Evolutionary conservation across 768 basidiomycete species (phyloP).

Genomic region (Strobilomyces confusus): DNA sequence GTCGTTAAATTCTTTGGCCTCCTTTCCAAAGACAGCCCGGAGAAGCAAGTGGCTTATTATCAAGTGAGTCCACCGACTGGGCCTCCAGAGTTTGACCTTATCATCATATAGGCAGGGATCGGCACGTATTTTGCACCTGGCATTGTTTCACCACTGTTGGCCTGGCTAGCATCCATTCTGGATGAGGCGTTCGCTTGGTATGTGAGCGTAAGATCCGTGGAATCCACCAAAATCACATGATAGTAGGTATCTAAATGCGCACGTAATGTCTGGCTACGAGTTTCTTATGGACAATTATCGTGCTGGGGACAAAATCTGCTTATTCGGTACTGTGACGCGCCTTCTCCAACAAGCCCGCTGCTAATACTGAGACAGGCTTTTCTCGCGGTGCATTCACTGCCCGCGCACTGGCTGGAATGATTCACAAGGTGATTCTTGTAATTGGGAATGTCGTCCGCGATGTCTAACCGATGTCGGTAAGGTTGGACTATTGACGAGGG

Average conservation of each 20-base stretch:
- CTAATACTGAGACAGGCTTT: constrained; percentile 50
- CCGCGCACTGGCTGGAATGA: constrained; percentile 71
- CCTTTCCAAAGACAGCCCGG: constrained; percentile 53
- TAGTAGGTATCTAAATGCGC: constrained; percentile 63
- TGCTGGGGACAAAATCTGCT: constrained; percentile 68
- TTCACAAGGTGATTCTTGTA: constrained; percentile 51
- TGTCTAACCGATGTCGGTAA: constrained; percentile 23
- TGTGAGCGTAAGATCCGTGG: constrained; percentile 7
- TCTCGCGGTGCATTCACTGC: constrained; percentile 67
- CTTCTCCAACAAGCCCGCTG: background rate
- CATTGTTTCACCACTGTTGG: constrained; percentile 57
- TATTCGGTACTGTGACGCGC: constrained; percentile 51
- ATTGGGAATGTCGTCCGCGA: background rate
- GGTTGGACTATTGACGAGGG: constrained; percentile 68
- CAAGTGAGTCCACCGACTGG: constrained; percentile 43
- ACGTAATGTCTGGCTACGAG: constrained; percentile 71
- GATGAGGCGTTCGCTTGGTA: constrained; percentile 76
- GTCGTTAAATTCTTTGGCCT: constrained; percentile 67
- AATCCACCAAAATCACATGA: background rate
- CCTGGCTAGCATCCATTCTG: constrained; percentile 54
- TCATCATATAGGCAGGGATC: constrained; percentile 39
- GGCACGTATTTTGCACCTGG: constrained; percentile 57
- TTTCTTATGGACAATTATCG: constrained; percentile 78
- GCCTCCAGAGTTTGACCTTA: background rate
- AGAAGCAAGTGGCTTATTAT: constrained; percentile 63